Conservation (phyloP, 495 filamentous ascomycete species). For the Peziza echinospora region DNA sequence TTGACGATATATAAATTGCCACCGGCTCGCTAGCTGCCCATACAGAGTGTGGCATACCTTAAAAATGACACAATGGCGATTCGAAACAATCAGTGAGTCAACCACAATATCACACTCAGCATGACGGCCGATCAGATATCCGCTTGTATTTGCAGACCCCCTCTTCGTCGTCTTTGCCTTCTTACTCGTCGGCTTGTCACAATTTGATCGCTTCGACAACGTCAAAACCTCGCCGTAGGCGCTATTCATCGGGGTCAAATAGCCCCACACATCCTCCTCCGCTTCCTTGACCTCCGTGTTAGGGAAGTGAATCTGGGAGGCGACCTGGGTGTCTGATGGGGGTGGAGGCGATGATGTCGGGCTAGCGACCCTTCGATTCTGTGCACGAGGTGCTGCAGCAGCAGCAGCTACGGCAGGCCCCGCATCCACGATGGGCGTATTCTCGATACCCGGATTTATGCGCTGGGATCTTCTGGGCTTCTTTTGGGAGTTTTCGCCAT, state of each 20-base stretch:
- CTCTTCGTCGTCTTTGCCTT: slow-evolving; percentile 22
- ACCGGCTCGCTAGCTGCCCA: no score
- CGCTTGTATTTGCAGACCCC: slow-evolving; percentile 36
- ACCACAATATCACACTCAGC: slow-evolving; percentile 78
- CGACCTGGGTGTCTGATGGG: slow-evolving; percentile 38
- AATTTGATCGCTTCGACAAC: slow-evolving; percentile 39
- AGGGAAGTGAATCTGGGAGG: slow-evolving; percentile 55
- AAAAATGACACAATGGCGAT: slow-evolving; percentile 82
- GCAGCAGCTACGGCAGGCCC: slow-evolving; percentile 31
- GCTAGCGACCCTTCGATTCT: no score
- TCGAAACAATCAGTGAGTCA: slow-evolving; percentile 70
- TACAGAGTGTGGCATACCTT: no score
- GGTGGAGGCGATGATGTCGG: slow-evolving; percentile 31
- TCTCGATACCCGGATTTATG: slow-evolving; percentile 25
- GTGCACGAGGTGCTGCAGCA: slow-evolving; percentile 25
- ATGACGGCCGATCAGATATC: slow-evolving; percentile 81
- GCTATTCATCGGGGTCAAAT: slow-evolving; percentile 60
- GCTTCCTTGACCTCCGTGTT: slow-evolving; percentile 73
- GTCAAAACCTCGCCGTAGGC: slow-evolving; percentile 41
- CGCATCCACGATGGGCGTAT: slow-evolving; percentile 28
- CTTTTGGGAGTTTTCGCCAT: slow-evolving; percentile 25
- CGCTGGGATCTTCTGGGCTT: slow-evolving; percentile 46
- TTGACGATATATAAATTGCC: no score
- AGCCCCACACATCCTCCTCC: slow-evolving; percentile 65
- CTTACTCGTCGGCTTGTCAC: slow-evolving; percentile 8